Evolutionary conservation across 2,329 filamentous ascomycete species (phyloP).

Genomic region (Venturia asperata): DNA sequence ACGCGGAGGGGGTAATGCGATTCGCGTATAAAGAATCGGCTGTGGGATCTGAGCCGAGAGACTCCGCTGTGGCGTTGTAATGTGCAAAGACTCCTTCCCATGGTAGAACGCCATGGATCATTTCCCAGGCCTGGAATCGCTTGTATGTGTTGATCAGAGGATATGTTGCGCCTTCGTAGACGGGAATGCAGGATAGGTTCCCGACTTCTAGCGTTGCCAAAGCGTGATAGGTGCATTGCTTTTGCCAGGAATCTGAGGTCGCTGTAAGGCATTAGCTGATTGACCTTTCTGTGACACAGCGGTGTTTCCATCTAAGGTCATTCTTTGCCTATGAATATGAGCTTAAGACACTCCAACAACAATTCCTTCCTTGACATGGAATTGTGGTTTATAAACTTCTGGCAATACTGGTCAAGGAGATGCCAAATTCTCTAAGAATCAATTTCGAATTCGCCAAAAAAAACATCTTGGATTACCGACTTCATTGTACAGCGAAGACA

Average conservation of each 20-base stretch:
- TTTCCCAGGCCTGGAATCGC: constrained; percentile 40
- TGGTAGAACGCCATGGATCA: constrained; percentile 38
- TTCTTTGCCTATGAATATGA: too few species aligned
- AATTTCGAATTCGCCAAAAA: too few species aligned
- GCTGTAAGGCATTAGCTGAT: neutral
- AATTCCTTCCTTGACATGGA: too few species aligned
- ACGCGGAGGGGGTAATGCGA: constrained; percentile 36
- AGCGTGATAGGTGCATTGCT: constrained; percentile 40
- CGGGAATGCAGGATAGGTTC: constrained; percentile 43
- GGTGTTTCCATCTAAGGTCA: too few species aligned
- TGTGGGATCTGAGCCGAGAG: constrained; percentile 39
- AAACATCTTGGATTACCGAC: too few species aligned
- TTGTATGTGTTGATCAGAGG: constrained; percentile 42
- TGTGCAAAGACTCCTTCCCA: constrained; percentile 43
- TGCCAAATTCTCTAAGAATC: too few species aligned
- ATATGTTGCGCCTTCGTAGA: constrained; percentile 41
- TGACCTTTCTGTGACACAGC: too few species aligned
- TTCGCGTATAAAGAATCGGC: constrained; percentile 35
- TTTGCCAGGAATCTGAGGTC: constrained; percentile 38
- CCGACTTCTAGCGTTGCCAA: constrained; percentile 43
- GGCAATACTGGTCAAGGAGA: too few species aligned
- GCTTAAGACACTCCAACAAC: too few species aligned
- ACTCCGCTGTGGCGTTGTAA: constrained; percentile 39
- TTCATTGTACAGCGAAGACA: neutral
- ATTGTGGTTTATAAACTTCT: too few species aligned